These are phyloP conservation scores for Agaricus subrufescens DNA, from an alignment of 768 basidiomycete genomes.

Conservation along the genomic window DNA sequence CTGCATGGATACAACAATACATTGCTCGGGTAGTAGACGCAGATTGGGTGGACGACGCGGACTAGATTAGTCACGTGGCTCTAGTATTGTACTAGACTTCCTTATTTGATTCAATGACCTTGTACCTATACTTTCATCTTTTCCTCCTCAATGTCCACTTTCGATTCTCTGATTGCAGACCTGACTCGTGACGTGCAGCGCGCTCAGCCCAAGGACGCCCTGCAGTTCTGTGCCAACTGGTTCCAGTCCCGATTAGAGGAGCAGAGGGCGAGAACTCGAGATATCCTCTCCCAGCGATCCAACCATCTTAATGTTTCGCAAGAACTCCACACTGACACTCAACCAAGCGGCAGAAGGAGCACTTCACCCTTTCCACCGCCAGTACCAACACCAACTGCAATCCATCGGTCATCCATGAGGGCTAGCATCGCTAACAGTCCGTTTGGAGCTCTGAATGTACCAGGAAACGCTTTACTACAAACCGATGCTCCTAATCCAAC, in stretches of 20 bases:
- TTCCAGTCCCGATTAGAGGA: slow-evolving; percentile 86
- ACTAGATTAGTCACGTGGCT: slow-evolving; percentile 24
- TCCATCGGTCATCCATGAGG: slow-evolving; percentile 53
- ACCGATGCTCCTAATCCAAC: slow-evolving; percentile 49
- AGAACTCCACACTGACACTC: slow-evolving; percentile 56
- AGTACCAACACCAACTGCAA: slow-evolving; percentile 47
- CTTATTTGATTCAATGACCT: slow-evolving; percentile 7
- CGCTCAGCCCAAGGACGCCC: slow-evolving; percentile 83
- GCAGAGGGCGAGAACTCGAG: slow-evolving; percentile 71
- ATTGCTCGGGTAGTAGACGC: slow-evolving; percentile 57
- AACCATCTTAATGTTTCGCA: slow-evolving; percentile 47
- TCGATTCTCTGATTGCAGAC: slow-evolving; percentile 77
- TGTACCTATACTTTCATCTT: slow-evolving; percentile 3
- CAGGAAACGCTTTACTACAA: slow-evolving; percentile 72
- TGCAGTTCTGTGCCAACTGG: slow-evolving; percentile 94
- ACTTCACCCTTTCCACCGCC: slow-evolving; percentile 26
- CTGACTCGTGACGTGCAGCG: slow-evolving; percentile 82
- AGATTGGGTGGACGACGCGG: slow-evolving; percentile 69
- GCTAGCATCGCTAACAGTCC: slow-evolving; percentile 57
- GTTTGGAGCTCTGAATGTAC: slow-evolving; percentile 76
- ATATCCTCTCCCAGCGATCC: slow-evolving; percentile 52
- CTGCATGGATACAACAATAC: slow-evolving; percentile 61
- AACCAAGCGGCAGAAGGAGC: slow-evolving; percentile 23
- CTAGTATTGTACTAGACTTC: slow-evolving; percentile 12
- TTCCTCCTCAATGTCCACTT: slow-evolving; percentile 53